Percentiles rank a stretch among this genome's conserved stretches.
Conservation (phyloP, 192 early-diverging fungal genomes). For the Allomyces macrogynus region DNA sequence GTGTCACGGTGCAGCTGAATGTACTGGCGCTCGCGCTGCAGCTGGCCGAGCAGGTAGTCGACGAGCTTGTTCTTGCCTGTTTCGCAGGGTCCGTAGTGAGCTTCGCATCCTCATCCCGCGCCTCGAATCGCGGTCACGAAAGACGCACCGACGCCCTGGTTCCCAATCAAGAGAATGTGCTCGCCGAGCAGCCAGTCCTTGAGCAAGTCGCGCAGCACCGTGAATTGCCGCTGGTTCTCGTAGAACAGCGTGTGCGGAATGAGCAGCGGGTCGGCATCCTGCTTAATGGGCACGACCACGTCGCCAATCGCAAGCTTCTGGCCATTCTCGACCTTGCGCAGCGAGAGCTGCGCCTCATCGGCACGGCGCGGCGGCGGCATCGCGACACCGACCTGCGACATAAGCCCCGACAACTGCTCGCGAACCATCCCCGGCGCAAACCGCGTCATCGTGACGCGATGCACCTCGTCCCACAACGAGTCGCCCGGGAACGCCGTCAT, state of each 20-base stretch:
- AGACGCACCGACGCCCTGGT: constrained; percentile 30
- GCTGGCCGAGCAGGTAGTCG: constrained; percentile 49
- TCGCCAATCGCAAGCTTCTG: constrained; percentile 11
- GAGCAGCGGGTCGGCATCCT: constrained; percentile 34
- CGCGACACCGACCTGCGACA: constrained; percentile 30
- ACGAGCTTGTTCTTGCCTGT: constrained; percentile 41
- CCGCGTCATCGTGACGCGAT: constrained; percentile 41
- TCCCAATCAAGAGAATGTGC: constrained; percentile 60
- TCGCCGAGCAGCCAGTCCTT: constrained; percentile 63
- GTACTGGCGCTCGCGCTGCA: constrained; percentile 50
- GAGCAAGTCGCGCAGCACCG: constrained; percentile 51
- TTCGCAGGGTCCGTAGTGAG: too few species aligned
- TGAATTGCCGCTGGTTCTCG: constrained; percentile 52
- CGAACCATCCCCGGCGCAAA: constrained; percentile 49
- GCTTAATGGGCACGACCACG: constrained; percentile 18
- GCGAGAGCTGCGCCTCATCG: background rate
- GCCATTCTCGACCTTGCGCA: background rate
- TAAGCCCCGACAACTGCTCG: constrained; percentile 38
- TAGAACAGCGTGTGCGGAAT: constrained; percentile 45
- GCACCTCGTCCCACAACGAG: constrained; percentile 35
- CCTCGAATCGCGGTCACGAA: too few species aligned
- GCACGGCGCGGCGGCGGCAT: too few species aligned
- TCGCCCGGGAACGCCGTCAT: constrained; percentile 42
- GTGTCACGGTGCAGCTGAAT: constrained; percentile 62
- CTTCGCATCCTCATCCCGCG: too few species aligned